Conservation (phyloP, 176 grass and related monocot genomes). For the Melocanna baccifera region DNA sequence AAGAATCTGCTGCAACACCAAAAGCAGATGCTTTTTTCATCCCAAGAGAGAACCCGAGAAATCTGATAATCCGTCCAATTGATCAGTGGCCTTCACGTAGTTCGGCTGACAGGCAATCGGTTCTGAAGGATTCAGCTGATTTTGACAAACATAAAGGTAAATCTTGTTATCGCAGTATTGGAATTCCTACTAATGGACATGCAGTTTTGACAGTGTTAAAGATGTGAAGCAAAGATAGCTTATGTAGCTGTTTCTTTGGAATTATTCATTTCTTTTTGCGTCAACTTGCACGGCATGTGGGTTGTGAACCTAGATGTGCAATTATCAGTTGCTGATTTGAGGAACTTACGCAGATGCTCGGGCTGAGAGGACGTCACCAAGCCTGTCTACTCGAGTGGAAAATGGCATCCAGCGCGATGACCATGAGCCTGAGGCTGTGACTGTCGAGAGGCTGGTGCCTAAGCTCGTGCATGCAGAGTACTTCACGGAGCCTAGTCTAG, state of each 20-base stretch:
- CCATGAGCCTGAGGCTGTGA: constrained; percentile 15
- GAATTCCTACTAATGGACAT: not conserved
- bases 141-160: constrained; percentile 53
- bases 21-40: constrained; percentile 91
- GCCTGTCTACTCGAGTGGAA: constrained; percentile 23
- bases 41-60: constrained; percentile 93
- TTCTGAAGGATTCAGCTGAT: constrained; percentile 42
- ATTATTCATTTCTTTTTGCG: not conserved
- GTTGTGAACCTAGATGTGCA: not conserved
- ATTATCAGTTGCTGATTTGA: constrained; percentile 8
- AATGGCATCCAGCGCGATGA: constrained; percentile 41
- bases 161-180: not conserved
- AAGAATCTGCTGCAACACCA: constrained; percentile 69
- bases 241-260: not conserved
- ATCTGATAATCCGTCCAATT: constrained; percentile 77
- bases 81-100: constrained; percentile 65
- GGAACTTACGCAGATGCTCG: constrained; percentile 29
- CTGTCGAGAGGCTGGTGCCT: constrained; percentile 54
- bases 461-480: constrained; percentile 68
- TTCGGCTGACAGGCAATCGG: constrained; percentile 21
- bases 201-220: not conserved
- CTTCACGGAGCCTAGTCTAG: constrained; percentile 63
- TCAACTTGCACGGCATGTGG: not conserved
- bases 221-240: not conserved
- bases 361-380: constrained; percentile 25